These are phyloP conservation scores for Craterostigma plantagineum DNA, from an alignment of 257 asterid species.

Conservation along the genomic window DNA sequence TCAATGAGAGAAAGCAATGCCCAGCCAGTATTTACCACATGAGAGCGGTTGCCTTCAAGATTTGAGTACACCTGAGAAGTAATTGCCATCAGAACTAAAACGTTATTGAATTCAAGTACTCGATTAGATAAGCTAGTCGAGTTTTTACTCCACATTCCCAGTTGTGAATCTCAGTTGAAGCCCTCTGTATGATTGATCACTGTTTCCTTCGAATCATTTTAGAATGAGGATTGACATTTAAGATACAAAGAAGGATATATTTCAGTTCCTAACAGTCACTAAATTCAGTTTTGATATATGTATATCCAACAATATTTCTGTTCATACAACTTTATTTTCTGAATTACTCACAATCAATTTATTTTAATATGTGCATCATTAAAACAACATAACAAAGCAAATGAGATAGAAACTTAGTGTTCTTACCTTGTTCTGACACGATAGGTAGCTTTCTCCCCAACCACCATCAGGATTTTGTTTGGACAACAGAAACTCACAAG, in stretches of 20 bases:
- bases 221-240: too few relatives aligned
- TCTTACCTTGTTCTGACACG: slow-evolving; percentile 80
- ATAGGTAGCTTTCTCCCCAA: slow-evolving; percentile 98
- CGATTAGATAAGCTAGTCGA: background rate
- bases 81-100: background rate
- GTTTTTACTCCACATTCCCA: too few relatives aligned
- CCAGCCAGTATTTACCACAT: slow-evolving; percentile 88
- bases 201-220: too few relatives aligned
- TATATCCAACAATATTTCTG: too few relatives aligned
- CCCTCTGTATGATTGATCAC: too few relatives aligned
- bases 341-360: too few relatives aligned
- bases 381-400: background rate
- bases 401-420: background rate
- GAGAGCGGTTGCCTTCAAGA: slow-evolving; percentile 70
- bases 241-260: too few relatives aligned
- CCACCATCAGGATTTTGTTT: slow-evolving; percentile 87
- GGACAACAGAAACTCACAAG: slow-evolving; percentile 78
- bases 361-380: background rate
- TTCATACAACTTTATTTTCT: too few relatives aligned
- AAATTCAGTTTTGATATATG: too few relatives aligned
- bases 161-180: too few relatives aligned
- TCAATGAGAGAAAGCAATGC: slow-evolving; percentile 71
- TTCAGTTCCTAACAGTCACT: too few relatives aligned
- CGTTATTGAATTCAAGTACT: too few relatives aligned
- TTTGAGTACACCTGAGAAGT: slow-evolving; percentile 57